Evolutionary conservation across 2,329 filamentous ascomycete genomes (phyloP).

Genomic region (Fusarium nematophilum): DNA sequence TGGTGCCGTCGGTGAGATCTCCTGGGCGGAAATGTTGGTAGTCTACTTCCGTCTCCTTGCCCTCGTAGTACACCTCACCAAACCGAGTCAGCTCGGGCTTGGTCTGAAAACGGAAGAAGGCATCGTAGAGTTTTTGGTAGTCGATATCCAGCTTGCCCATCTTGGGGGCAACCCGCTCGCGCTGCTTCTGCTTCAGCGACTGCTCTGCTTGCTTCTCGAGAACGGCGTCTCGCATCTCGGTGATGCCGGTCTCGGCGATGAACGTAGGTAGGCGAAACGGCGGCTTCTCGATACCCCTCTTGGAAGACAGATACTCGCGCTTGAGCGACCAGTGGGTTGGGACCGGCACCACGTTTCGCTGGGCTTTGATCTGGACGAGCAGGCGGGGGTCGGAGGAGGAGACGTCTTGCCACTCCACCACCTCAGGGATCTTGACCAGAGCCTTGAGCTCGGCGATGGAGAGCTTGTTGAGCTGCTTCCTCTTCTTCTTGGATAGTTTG

Average conservation of each 20-base stretch:
- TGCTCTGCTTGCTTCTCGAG: constrained; percentile 95
- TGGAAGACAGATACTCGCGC: constrained; percentile 95
- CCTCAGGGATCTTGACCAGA: constrained; percentile 87
- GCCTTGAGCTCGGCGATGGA: constrained; percentile 97
- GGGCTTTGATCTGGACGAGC: constrained; percentile 93
- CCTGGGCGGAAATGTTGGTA: constrained; percentile 89
- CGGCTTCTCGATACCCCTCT: constrained; percentile 95
- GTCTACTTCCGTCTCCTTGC: constrained; percentile 97
- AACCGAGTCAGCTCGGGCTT: constrained; percentile 95
- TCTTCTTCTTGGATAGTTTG: constrained; percentile 93
- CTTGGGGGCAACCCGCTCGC: constrained; percentile 93
- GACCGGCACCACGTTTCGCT: constrained; percentile 95
- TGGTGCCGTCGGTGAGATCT: constrained; percentile 87
- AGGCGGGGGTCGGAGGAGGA: constrained; percentile 89
- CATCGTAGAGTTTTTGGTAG: constrained; percentile 97
- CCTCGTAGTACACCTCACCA: constrained; percentile 99
- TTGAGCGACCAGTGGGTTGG: constrained; percentile 96
- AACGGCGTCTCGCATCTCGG: constrained; percentile 97
- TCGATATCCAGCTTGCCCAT: constrained; percentile 98
- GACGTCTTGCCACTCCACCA: constrained; percentile 97
- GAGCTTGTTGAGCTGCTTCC: constrained; percentile 90
- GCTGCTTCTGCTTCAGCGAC: constrained; percentile 92
- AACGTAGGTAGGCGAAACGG: constrained; percentile 94
- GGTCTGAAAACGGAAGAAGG: constrained; percentile 97
- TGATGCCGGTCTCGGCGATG: constrained; percentile 96